Base-by-base conservation (phyloP, 768 basidiomycete species). In the Psilocybe sp. region DNA sequence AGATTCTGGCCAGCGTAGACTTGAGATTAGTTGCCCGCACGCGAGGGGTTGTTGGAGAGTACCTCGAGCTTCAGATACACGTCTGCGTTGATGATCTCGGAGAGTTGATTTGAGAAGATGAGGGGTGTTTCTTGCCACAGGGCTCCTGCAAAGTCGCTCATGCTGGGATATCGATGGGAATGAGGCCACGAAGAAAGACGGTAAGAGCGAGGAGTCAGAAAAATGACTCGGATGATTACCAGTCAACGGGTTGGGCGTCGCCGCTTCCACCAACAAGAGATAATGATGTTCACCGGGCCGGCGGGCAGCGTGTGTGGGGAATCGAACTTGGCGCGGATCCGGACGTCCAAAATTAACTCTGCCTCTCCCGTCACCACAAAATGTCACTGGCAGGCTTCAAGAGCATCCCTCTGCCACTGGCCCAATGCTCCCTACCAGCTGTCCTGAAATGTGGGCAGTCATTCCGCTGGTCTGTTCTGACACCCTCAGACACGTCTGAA, bases 381-480 rank as follows among this genome's bases (percentile, higher is more conserved):
- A 62, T 63, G 54, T 51, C 60, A n/a, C 50, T 68, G 12, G 40
- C 69, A 28, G 78, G 75, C 19, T 61, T 63, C 55, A 57, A 58
- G 48, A 50, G 49, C 46, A 47, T 91, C 88, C 60, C 79, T 70
- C 64, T 93, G 5, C 69, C 83, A 4, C 62, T 81, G n/a, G 68
- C 67, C 9, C 91, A 94, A 64, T 73, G 95, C 32, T 85, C 83
- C n/a, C 76, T 96, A 37, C 71, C 84, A 39, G 82, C 86, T 1
- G 89, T 90, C 10, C 71, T 94, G 32, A 84, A 81, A 60, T 91
- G 85, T 49, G 92, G 92, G 4, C 91, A 94, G 64, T 86, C 86
- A 3, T 94, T 94, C 65, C 82, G 90, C 23, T 95, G 93, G 92
- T 75, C 79, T 35, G 75, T 71, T 6, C 68, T 79, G 46, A 76